Conservation (phyloP, 139 green algal species). For the Picocystis salinarum region DNA sequence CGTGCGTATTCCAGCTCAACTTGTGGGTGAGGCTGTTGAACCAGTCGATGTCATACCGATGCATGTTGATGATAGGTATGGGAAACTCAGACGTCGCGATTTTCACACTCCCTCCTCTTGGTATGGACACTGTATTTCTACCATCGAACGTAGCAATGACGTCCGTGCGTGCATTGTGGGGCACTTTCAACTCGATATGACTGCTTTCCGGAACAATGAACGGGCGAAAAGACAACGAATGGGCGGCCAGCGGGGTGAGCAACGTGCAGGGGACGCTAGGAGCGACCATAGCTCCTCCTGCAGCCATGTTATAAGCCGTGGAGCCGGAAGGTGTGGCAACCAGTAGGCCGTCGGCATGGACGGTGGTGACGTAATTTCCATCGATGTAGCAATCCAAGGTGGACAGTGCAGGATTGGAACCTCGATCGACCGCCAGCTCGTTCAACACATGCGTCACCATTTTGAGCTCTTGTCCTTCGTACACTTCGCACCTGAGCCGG, state of each 20-base stretch:
- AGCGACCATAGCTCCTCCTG: conserved; percentile 66
- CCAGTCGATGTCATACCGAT: conserved; percentile 54
- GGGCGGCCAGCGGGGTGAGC: conserved; percentile 64
- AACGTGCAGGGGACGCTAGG: conserved; percentile 68
- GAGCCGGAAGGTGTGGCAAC: conserved; percentile 62
- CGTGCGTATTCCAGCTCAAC: conserved; percentile 78
- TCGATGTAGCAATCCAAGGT: conserved; percentile 59
- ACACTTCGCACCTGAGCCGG: conserved; percentile 50
- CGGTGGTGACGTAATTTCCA: conserved; percentile 50
- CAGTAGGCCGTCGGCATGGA: conserved; percentile 68
- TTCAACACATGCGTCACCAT: conserved; percentile 59
- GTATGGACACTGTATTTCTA: conserved; percentile 34
- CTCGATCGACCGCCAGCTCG: conserved; percentile 18
- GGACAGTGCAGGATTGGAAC: not conserved
- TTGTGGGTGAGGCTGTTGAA: conserved; percentile 61
- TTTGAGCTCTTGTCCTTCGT: conserved; percentile 11
- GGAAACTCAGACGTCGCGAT: conserved; percentile 43
- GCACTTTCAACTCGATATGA: conserved; percentile 49
- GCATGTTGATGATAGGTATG: conserved; percentile 58
- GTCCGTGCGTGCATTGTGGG: conserved; percentile 21
- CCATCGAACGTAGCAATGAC: conserved; percentile 55
- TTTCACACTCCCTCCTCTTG: conserved; percentile 28
- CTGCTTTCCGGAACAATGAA: conserved; percentile 62
- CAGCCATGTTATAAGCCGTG: conserved; percentile 72
- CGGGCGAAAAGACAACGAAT: conserved; percentile 58